Evolutionary conservation across 2,329 filamentous ascomycete genomes (phyloP).

Genomic region (Botrytis sinoallii): DNA sequence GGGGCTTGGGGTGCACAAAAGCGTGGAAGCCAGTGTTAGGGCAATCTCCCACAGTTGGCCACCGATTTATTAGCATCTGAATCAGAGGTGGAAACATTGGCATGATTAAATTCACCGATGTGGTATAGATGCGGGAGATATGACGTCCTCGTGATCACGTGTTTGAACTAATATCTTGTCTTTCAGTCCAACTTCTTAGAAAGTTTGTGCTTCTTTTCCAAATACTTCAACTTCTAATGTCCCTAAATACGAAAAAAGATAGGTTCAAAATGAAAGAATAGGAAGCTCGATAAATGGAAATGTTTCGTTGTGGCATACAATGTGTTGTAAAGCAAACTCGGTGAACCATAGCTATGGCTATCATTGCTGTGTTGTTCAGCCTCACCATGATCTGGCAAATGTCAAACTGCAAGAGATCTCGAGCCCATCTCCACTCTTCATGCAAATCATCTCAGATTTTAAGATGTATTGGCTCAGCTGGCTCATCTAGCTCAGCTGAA

Average conservation of each 20-base stretch:
- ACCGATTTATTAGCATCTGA: background rate
- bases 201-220: background rate
- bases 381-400: background rate
- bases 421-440: background rate
- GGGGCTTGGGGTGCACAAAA: background rate
- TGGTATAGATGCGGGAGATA: background rate
- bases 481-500: background rate
- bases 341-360: background rate
- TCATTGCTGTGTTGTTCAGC: background rate
- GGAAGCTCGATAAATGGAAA: background rate
- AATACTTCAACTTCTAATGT: background rate
- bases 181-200: background rate
- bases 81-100: background rate
- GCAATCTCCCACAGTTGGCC: background rate
- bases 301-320: background rate
- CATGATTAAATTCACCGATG: background rate
- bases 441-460: background rate
- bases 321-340: background rate
- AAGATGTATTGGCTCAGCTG: background rate
- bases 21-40: background rate
- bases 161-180: background rate
- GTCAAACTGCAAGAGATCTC: background rate
- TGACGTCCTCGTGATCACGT: background rate
- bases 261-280: background rate
- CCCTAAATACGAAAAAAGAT: background rate